These are phyloP conservation scores for Tephrocybe sp. DNA, from an alignment of 768 basidiomycete species.

Conservation along the genomic window DNA sequence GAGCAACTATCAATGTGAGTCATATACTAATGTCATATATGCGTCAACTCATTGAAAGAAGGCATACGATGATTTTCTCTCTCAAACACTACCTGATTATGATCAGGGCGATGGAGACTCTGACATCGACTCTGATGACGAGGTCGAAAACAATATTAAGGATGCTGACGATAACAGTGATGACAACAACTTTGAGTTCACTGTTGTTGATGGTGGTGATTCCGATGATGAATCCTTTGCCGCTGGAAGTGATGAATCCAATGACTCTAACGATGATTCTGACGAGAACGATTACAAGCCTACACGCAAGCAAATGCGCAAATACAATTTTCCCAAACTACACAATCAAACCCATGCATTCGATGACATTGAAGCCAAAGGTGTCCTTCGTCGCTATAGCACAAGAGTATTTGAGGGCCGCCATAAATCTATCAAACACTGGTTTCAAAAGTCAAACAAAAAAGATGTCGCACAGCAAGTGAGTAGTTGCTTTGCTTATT, in stretches of 20 bases:
- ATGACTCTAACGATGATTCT: too few relatives aligned
- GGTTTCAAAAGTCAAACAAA: conserved; percentile 31
- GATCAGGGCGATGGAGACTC: not conserved
- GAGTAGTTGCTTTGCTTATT: too few relatives aligned
- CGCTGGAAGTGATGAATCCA: too few relatives aligned
- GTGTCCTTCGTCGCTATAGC: conserved; percentile 6
- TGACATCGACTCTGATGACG: not conserved
- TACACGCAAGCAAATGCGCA: conserved; percentile 24
- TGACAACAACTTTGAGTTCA: too few relatives aligned
- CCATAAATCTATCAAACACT: conserved; percentile 26
- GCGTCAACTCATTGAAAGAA: not conserved
- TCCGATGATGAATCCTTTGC: too few relatives aligned
- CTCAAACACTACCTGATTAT: not conserved
- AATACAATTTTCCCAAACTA: conserved; percentile 30
- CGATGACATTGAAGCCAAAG: conserved; percentile 30
- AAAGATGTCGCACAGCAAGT: conserved; percentile 32
- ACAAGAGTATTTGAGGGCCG: conserved; percentile 25
- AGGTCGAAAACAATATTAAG: conserved; percentile 9
- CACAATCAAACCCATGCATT: conserved; percentile 33
- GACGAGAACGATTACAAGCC: too few relatives aligned
- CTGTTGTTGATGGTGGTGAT: too few relatives aligned
- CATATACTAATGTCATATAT: not conserved
- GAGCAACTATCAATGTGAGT: not conserved
- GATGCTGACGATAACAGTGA: conserved; percentile 17
- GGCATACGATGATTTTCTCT: not conserved